Base-by-base conservation (phyloP, 202 grass and related monocot genomes). In the Cymbopogon flexuosus region DNA sequence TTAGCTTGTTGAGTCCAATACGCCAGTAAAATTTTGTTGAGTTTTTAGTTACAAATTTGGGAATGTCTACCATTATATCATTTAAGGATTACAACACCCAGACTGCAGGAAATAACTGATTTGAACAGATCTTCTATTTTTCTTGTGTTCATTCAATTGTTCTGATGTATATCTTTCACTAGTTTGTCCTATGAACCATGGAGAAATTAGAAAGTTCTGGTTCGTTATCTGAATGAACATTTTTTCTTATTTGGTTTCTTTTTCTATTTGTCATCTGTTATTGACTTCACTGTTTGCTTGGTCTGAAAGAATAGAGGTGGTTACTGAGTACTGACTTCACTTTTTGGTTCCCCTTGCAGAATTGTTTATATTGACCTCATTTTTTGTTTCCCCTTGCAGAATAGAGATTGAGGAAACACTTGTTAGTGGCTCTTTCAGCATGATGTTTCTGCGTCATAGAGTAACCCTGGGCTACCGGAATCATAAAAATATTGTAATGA, bases 401-500 rank as follows among this genome's bases (percentile, higher is more conserved):
- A 82, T 98, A 88, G 95, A 91, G 76, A 68, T 98, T 72, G 88
- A 98, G 61, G 95, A 98, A 83, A 88, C 88, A 23, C 88, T 93
- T 71, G 90, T 98, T 65, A 94, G 70, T 67, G 95, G 95, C 42
- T 91, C 92, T 56, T 98, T 98, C 82, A 94, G 90, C 80, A 94
- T 98, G 95, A 89, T 93, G 37, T 98, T 98, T 91, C 87, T 98
- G 70, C 88, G 72, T 30, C 95, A 98, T 76, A 91, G 95, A 87
- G 73, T 98, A 45, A 93, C 95, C 37, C 84, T 94, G 71, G 76
- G 71, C 30, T 93, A 93, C 84, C 88, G 92, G 79, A 98, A 93
- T 77, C 95, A 98, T 84, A 98, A 93, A 80, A 98, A 93, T 84
- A 72, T 94, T 78, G 49, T 92, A 78, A 94, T 94, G 92, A 98